Percentiles rank a stretch among this genome's conserved stretches.
Conservation (phyloP, 768 basidiomycete species). For the Lactarius quietus region DNA sequence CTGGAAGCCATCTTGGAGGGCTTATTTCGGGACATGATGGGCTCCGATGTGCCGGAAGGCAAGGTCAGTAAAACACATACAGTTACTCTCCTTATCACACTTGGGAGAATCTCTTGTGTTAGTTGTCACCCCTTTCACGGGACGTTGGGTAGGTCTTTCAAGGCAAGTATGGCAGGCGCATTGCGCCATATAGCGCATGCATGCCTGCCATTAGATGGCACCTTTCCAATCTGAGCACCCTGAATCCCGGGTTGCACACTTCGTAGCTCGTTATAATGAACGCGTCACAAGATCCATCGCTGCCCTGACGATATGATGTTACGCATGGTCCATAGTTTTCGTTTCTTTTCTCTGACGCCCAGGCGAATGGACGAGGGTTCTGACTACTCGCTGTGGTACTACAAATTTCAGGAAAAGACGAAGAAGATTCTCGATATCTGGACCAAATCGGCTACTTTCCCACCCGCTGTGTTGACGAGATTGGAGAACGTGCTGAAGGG, state of each 20-base stretch:
- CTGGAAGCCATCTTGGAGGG: conserved; percentile 89
- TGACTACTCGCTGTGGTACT: conserved; percentile 30
- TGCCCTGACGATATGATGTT: conserved; percentile 33
- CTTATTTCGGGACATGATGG: conserved; percentile 80
- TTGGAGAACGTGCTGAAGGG: conserved; percentile 67
- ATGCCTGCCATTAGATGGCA: conserved; percentile 10
- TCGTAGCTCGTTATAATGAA: conserved; percentile 25
- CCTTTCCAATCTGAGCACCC: conserved; percentile 17
- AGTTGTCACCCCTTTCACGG: conserved; percentile 13
- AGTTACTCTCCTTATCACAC: conserved; percentile 17
- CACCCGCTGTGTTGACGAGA: conserved; percentile 65
- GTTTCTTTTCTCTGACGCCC: conserved; percentile 32
- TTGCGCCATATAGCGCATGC: conserved; percentile 18
- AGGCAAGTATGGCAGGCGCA: conserved; percentile 12
- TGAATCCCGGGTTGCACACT: conserved; percentile 18
- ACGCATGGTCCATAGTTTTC: conserved; percentile 26
- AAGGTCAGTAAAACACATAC: conserved; percentile 65
- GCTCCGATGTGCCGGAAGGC: conserved; percentile 60
- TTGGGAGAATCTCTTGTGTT: conserved; percentile 20
- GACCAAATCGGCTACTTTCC: conserved; percentile 89
- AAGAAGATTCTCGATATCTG: conserved; percentile 98
- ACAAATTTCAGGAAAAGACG: conserved; percentile 80
- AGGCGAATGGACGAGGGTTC: conserved; percentile 41
- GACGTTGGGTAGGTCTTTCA: conserved; percentile 19
- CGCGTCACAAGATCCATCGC: conserved; percentile 24